A percentile compares a stretch with the other conserved stretches of the same genome.
Conservation (phyloP, 106 monocot species). For the Cymbidium sinense region DNA sequence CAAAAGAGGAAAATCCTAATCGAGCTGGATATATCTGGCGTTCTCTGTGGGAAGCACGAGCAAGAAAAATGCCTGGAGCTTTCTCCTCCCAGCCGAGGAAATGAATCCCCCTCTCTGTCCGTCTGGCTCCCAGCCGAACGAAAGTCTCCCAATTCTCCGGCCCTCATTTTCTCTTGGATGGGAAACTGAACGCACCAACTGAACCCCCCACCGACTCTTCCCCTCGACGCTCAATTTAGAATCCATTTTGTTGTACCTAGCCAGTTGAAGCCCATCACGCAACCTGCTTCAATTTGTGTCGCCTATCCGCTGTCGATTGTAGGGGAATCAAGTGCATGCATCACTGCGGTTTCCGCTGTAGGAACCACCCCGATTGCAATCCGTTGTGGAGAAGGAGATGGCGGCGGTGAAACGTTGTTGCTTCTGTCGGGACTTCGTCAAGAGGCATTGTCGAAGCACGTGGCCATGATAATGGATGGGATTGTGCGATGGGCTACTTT, state of each 20-base stretch:
- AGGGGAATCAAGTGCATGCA: not conserved
- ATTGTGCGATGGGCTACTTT: constrained; percentile 43
- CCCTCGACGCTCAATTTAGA: not conserved
- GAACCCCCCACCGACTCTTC: no score
- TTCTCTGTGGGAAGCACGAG: no score
- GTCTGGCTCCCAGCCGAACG: no score
- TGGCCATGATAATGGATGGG: constrained; percentile 64
- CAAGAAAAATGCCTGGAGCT: no score
- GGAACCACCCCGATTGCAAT: not conserved
- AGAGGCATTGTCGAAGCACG: constrained; percentile 41
- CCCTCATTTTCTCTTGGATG: no score
- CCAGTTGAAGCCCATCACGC: not conserved
- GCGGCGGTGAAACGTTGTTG: not conserved
- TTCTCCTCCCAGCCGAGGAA: no score
- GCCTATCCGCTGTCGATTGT: not conserved
- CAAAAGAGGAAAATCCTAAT: no score
- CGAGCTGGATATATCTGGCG: no score
- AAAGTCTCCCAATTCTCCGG: no score
- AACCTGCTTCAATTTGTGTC: not conserved
- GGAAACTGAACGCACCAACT: no score
- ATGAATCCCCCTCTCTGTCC: no score
- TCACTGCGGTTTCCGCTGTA: not conserved
- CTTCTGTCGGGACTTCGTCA: constrained; percentile 17
- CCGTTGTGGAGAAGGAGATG: not conserved
- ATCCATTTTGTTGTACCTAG: not conserved